A percentile compares a stretch with the other conserved stretches of the same genome.
Evolutionary conservation across 257 asterid species (phyloP).

Genomic region (Primulina huaijiensis): DNA sequence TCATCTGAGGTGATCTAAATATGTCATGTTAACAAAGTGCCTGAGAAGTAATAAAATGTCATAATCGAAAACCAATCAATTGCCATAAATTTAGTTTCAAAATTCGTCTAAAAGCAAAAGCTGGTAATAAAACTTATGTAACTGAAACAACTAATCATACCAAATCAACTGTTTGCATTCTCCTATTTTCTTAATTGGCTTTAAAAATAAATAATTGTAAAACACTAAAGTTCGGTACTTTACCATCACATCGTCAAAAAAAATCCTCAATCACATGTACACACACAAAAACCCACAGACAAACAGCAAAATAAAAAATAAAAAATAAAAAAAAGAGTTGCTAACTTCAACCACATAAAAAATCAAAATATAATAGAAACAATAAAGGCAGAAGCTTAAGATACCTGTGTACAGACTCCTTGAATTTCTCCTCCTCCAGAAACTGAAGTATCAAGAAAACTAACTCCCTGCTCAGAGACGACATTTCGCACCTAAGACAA

Average conservation of each 20-base stretch:
- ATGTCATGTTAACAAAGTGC: constrained; percentile 14
- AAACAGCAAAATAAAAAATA: constrained; percentile 19
- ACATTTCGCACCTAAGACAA: constrained; percentile 58
- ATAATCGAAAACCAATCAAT: constrained; percentile 6
- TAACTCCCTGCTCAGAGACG: constrained; percentile 93
- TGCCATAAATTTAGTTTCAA: constrained; percentile 4
- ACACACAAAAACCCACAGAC: constrained; percentile 9
- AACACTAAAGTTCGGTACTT: constrained; percentile 23
- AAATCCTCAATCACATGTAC: constrained; percentile 26
- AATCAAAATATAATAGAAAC: not conserved
- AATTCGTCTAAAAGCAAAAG: constrained; percentile 2
- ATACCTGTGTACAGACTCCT: constrained; percentile 89
- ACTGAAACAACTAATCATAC: constrained; percentile 15
- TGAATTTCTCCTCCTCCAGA: constrained; percentile 94
- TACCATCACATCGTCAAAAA: constrained; percentile 17
- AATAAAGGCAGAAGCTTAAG: constrained; percentile 8
- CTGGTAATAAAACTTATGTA: not conserved
- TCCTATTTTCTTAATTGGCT: not conserved
- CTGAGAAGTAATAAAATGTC: not conserved
- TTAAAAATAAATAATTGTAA: constrained; percentile 6
- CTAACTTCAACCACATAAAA: constrained; percentile 2
- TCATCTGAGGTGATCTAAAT: not conserved
- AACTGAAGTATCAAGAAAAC: constrained; percentile 94
- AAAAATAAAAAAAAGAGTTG: not conserved
- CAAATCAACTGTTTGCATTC: not conserved